Evolutionary conservation across 306 rosid species (phyloP).

Genomic region (Vigna unguiculata): DNA sequence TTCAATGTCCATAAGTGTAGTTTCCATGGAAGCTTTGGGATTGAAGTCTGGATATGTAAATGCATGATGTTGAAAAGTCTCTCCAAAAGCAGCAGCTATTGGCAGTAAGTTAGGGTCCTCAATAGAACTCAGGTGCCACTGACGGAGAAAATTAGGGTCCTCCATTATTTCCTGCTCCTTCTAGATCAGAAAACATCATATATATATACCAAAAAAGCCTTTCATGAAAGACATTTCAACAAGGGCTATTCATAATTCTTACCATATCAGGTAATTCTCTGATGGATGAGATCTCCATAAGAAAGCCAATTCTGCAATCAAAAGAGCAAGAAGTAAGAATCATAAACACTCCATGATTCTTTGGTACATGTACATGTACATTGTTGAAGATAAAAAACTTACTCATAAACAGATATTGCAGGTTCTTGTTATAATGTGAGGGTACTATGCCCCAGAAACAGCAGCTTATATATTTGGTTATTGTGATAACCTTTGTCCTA

Average conservation of each 20-base stretch:
- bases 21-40: constrained; percentile 47
- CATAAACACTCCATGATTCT: neutral
- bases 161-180: constrained; percentile 60
- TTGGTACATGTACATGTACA: neutral
- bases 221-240: constrained; percentile 7
- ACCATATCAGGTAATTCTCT: constrained; percentile 71
- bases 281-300: constrained; percentile 68
- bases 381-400: constrained; percentile 33
- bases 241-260: constrained; percentile 43
- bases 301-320: constrained; percentile 38
- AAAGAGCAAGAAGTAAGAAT: constrained; percentile 36
- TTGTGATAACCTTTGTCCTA: constrained; percentile 32
- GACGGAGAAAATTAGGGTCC: constrained; percentile 59
- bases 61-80: constrained; percentile 62
- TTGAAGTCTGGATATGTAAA: constrained; percentile 54
- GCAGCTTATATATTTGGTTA: constrained; percentile 45
- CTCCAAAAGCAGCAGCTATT: constrained; percentile 64
- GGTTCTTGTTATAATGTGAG: constrained; percentile 34
- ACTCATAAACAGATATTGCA: constrained; percentile 45
- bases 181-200: constrained; percentile 16
- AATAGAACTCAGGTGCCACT: constrained; percentile 68
- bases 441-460: neutral
- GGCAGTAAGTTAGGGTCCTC: constrained; percentile 66
- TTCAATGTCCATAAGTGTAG: constrained; percentile 41
- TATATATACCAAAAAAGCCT: neutral